Conservation (phyloP, 192 early-diverging fungal genomes). For the Pilaira anomala region DNA sequence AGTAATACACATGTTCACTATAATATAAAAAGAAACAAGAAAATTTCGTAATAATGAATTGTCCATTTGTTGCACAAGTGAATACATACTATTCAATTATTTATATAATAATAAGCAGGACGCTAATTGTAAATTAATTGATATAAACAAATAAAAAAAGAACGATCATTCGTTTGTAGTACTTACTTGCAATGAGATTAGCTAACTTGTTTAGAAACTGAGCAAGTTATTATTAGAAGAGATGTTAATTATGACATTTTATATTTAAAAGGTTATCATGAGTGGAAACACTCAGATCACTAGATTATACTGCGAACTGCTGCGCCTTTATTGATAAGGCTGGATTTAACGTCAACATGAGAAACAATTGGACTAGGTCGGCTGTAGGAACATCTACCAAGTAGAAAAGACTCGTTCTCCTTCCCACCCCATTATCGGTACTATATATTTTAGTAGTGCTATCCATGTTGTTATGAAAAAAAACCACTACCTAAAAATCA, state of each 20-base stretch:
- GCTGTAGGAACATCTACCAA: conserved; percentile 9
- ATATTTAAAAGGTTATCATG: too few species aligned
- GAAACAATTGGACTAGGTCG: conserved; percentile 12
- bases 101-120: too few species aligned
- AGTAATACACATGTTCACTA: background rate
- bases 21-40: conserved; percentile 7
- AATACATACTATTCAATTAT: too few species aligned
- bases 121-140: too few species aligned
- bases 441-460: conserved; percentile 12
- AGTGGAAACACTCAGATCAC: conserved; percentile 10
- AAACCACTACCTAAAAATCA: background rate
- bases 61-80: background rate
- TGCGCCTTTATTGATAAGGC: background rate
- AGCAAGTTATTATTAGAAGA: too few species aligned
- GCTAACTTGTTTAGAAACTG: too few species aligned
- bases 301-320: conserved; percentile 1
- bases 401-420: conserved; percentile 2
- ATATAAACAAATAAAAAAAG: too few species aligned
- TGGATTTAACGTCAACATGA: conserved; percentile 14
- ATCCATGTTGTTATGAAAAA: conserved; percentile 8
- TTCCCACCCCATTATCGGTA: conserved; percentile 15
- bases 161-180: too few species aligned
- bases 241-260: too few species aligned
- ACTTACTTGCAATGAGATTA: too few species aligned
- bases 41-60: conserved; percentile 2